A percentile compares a stretch with the other conserved stretches of the same genome.
Evolutionary conservation across 495 filamentous ascomycete genomes (phyloP).

Genomic region (Annulohypoxylon stygium): DNA sequence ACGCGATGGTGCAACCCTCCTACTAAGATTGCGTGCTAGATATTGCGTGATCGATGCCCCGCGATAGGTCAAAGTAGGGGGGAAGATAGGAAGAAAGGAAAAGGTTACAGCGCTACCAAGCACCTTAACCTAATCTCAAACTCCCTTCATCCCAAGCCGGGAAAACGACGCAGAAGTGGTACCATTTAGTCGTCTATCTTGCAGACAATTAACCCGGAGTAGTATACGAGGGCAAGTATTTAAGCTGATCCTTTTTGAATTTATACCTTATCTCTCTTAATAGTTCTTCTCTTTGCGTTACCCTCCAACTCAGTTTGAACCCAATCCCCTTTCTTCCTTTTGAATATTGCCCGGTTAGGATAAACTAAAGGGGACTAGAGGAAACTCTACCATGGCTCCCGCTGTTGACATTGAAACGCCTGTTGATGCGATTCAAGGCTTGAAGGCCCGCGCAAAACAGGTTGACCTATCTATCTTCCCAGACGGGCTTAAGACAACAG

Average conservation of each 20-base stretch:
- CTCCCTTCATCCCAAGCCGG: conserved; percentile 18
- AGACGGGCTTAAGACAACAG: conserved; percentile 63
- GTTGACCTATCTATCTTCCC: conserved; percentile 59
- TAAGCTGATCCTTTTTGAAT: conserved; percentile 25
- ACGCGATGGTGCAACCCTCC: conserved; percentile 41
- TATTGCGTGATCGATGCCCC: conserved; percentile 40
- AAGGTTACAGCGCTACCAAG: conserved; percentile 29
- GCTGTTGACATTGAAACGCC: conserved; percentile 40
- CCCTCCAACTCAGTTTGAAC: conserved; percentile 14
- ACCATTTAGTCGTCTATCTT: conserved; percentile 42
- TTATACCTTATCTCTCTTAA: conserved; percentile 34
- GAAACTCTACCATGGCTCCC: conserved; percentile 46
- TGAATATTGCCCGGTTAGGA: conserved; percentile 10
- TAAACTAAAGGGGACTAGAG: conserved; percentile 31
- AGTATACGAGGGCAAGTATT: conserved; percentile 25
- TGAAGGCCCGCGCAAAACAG: conserved; percentile 43
- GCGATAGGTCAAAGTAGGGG: conserved; percentile 41
- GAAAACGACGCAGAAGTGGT: conserved; percentile 29
- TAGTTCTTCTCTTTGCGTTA: conserved; percentile 3
- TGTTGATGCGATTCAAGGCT: conserved; percentile 40
- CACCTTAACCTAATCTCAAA: conserved; percentile 33
- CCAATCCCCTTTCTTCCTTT: not conserved
- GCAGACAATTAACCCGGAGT: conserved; percentile 24
- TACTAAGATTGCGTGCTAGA: conserved; percentile 43
- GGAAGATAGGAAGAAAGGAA: conserved; percentile 41